phyloP scores from a whole-genome alignment of 169 alveolate species.

The Theileria parva region DNA sequence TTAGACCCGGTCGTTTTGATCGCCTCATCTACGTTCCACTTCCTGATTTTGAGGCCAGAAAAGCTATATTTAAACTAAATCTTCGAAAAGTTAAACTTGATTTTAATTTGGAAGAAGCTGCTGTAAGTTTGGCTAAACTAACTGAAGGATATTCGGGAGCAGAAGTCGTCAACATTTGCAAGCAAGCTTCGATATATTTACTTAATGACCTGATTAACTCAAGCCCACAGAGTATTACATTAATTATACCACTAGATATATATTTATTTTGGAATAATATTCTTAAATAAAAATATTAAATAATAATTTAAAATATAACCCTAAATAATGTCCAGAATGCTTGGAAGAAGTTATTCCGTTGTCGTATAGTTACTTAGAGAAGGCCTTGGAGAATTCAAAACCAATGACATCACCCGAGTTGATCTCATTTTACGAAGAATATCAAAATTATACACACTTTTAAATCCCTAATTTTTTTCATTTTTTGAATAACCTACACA shows the following conservation, averaged over 20 bases:
- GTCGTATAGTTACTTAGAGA: constrained; percentile 33
- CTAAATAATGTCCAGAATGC: not conserved
- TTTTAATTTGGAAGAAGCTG: constrained; percentile 82
- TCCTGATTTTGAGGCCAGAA: constrained; percentile 93
- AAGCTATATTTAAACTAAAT: constrained; percentile 85
- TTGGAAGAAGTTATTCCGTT: not conserved
- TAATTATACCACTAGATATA: not conserved
- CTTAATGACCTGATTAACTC: constrained; percentile 32
- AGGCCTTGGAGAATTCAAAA: constrained; percentile 33
- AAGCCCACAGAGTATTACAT: not conserved
- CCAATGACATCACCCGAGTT: constrained; percentile 52
- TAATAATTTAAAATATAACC: no score
- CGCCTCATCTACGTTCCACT: constrained; percentile 96
- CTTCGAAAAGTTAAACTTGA: constrained; percentile 32
- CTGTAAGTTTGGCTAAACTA: constrained; percentile 85
- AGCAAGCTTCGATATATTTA: constrained; percentile 85
- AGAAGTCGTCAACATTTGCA: constrained; percentile 86
- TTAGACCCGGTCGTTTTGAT: constrained; percentile 99
- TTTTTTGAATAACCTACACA: not conserved
- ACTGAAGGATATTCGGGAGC: constrained; percentile 97
- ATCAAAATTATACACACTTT: constrained; percentile 1
- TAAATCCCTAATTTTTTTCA: not conserved
- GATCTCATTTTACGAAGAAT: constrained; percentile 51
- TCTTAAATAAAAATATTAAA: not conserved
- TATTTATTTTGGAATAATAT: not conserved